Conservation (phyloP, 2,329 filamentous ascomycete genomes). For the Ascochyta viciae-villosae region DNA sequence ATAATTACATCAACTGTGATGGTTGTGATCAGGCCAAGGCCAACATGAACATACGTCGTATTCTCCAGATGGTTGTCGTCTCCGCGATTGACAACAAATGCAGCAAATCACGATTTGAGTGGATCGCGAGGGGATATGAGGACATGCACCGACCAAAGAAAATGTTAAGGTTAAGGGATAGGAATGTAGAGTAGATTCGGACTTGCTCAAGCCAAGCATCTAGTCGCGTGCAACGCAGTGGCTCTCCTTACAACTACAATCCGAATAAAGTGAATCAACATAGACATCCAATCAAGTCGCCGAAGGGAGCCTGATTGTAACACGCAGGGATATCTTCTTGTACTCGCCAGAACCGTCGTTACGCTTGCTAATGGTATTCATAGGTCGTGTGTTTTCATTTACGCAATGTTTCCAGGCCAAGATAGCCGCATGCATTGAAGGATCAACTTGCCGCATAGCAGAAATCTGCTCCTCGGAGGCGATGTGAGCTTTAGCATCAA, state of each 20-base stretch:
- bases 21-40: too few species aligned
- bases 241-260: constrained; percentile 20
- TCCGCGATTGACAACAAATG: too few species aligned
- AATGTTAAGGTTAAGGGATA: not conserved
- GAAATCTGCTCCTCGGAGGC: constrained; percentile 10
- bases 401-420: constrained; percentile 36
- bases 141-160: not conserved
- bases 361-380: constrained; percentile 26
- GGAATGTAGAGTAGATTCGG: constrained; percentile 6
- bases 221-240: constrained; percentile 5
- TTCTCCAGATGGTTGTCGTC: too few species aligned
- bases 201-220: constrained; percentile 7
- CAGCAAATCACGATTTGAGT: too few species aligned
- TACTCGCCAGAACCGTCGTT: constrained; percentile 28
- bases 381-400: constrained; percentile 31
- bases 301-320: constrained; percentile 33
- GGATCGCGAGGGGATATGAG: too few species aligned
- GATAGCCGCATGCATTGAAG: constrained; percentile 35
- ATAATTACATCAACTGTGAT: too few species aligned
- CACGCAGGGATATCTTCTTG: constrained; percentile 34
- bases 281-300: constrained; percentile 22
- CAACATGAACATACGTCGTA: too few species aligned
- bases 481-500: constrained; percentile 1
- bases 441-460: constrained; percentile 19
- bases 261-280: constrained; percentile 25